These are phyloP conservation scores for Backusella parvicylindrica DNA, from an alignment of 192 early-diverging fungal species.

Conservation along the genomic window DNA sequence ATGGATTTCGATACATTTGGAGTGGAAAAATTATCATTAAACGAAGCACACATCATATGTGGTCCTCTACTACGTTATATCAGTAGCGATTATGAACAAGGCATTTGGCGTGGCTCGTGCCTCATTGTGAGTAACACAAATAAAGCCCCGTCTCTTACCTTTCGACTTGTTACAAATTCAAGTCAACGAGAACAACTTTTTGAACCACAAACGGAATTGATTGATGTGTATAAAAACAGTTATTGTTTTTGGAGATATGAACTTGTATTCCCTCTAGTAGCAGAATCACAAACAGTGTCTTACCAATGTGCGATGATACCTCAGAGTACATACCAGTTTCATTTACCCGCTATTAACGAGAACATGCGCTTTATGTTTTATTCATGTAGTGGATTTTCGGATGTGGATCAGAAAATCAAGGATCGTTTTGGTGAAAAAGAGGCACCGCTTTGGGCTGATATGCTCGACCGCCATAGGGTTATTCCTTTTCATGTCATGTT, in stretches of 20 bases:
- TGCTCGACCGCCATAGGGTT: conserved; percentile 49
- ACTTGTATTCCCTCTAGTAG: conserved; percentile 47
- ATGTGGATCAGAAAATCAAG: conserved; percentile 15
- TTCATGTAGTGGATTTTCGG: conserved; percentile 67
- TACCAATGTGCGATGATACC: conserved; percentile 21
- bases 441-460: conserved; percentile 62
- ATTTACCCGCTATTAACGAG: conserved; percentile 38
- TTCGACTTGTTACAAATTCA: conserved; percentile 8
- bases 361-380: conserved; percentile 64
- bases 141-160: conserved; percentile 17
- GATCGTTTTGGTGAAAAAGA: conserved; percentile 29
- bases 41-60: conserved; percentile 21
- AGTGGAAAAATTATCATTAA: background rate
- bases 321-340: conserved; percentile 28
- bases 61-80: conserved; percentile 47
- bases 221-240: conserved; percentile 52
- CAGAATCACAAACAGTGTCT: conserved; percentile 39
- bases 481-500: conserved; percentile 66
- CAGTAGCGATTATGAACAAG: conserved; percentile 32
- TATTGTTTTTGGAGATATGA: conserved; percentile 63
- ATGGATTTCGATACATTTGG: background rate
- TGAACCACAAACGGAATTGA: conserved; percentile 13
- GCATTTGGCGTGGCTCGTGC: conserved; percentile 42
- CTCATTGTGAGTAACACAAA: conserved; percentile 39
- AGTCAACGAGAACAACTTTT: background rate